Percentiles rank a stretch among this genome's conserved stretches.
phyloP scores from a whole-genome alignment of 768 basidiomycete species.

The Glaciozyma martinii region DNA sequence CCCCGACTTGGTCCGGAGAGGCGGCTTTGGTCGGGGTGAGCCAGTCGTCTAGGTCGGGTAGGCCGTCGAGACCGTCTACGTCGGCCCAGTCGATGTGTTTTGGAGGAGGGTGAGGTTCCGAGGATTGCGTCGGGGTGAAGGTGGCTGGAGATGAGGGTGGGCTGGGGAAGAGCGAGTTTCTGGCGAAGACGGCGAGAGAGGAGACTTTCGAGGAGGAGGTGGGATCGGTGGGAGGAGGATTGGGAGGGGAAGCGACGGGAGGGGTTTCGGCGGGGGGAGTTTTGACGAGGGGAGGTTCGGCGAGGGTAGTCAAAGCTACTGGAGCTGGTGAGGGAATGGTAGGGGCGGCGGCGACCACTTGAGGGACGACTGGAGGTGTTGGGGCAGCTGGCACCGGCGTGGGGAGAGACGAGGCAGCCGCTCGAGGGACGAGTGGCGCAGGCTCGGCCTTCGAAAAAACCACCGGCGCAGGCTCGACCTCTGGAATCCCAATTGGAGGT shows the following conservation, averaged over 20 bases:
- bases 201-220: background rate
- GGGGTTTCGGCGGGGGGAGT: too few species aligned
- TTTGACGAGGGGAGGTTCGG: too few species aligned
- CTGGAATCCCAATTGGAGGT: too few species aligned
- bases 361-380: too few species aligned
- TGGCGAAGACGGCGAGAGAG: background rate
- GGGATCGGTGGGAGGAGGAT: conserved; percentile 40
- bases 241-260: conserved; percentile 36
- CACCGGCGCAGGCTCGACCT: too few species aligned
- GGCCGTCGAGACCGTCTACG: conserved; percentile 57
- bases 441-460: too few species aligned
- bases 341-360: too few species aligned
- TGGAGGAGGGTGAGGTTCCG: conserved; percentile 45
- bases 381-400: too few species aligned
- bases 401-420: too few species aligned
- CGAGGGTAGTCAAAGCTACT: too few species aligned
- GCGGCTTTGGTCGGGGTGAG: conserved; percentile 41
- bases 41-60: conserved; percentile 82
- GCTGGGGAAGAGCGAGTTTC: background rate
- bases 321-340: too few species aligned
- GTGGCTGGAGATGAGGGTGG: background rate
- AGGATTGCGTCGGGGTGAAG: background rate
- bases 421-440: too few species aligned
- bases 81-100: conserved; percentile 84
- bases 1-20: conserved; percentile 1